phyloP scores from a whole-genome alignment of 2,329 filamentous ascomycete genomes.

The Fusarium dlaminii region DNA sequence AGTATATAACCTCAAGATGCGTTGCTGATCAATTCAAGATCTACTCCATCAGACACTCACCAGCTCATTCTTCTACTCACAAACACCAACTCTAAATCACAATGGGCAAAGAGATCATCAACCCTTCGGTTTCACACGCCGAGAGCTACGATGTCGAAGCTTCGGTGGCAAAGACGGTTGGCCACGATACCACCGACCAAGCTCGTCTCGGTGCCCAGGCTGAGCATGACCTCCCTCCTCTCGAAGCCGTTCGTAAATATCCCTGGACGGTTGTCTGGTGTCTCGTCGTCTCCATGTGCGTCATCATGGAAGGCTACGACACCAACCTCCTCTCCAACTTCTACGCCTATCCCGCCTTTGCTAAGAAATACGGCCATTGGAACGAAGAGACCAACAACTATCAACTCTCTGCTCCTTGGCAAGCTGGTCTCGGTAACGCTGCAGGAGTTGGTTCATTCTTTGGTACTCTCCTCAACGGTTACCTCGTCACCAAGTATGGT shows the following conservation, averaged over 20 bases:
- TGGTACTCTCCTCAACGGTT: conserved; percentile 59
- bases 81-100: not conserved
- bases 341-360: conserved; percentile 47
- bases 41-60: not conserved
- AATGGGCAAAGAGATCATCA: conserved; percentile 10
- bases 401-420: conserved; percentile 60
- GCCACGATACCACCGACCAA: conserved; percentile 17
- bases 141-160: conserved; percentile 16
- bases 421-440: conserved; percentile 57
- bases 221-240: conserved; percentile 42
- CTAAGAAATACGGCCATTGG: conserved; percentile 44
- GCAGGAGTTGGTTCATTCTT: conserved; percentile 58
- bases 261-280: conserved; percentile 52
- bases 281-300: conserved; percentile 47
- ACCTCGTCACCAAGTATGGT: conserved; percentile 54
- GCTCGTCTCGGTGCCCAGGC: conserved; percentile 24
- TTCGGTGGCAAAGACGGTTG: not conserved
- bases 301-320: conserved; percentile 57
- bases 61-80: not conserved
- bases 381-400: conserved; percentile 39
- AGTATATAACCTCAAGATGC: conserved; percentile 24
- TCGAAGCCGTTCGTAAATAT: conserved; percentile 44
- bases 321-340: conserved; percentile 50
- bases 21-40: not conserved
- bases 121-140: conserved; percentile 14